A percentile compares a stretch with the other conserved stretches of the same genome.
phyloP scores from a whole-genome alignment of 108 stramenopile genomes.

The Chaetoceros tenuissimus region DNA sequence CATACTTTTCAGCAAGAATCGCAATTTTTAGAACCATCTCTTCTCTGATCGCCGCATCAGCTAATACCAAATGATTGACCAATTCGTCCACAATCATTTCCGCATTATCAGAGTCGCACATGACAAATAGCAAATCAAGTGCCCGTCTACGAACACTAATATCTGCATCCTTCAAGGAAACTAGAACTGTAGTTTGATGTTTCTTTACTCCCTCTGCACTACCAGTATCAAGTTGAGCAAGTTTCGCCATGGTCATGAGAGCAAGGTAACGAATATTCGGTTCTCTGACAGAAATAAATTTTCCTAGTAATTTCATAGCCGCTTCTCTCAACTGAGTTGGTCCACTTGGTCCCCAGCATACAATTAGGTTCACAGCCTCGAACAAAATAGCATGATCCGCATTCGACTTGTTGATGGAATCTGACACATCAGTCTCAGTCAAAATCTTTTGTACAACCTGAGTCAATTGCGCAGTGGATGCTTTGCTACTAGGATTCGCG shows the following conservation, averaged over 20 bases:
- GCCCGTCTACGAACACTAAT: constrained; percentile 91
- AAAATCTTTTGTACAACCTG: constrained; percentile 82
- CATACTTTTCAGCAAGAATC: constrained; percentile 96
- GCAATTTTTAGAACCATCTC: constrained; percentile 99
- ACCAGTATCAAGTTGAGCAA: constrained; percentile 82
- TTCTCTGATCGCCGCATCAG: constrained; percentile 89
- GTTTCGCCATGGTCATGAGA: constrained; percentile 88
- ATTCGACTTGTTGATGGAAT: constrained; percentile 95
- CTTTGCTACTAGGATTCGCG: constrained; percentile 24
- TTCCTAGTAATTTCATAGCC: constrained; percentile 88
- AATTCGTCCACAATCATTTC: constrained; percentile 91
- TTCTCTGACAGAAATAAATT: constrained; percentile 91
- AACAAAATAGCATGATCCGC: constrained; percentile 95
- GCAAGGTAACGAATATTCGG: constrained; percentile 97
- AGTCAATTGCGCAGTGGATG: constrained; percentile 53
- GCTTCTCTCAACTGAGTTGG: constrained; percentile 65
- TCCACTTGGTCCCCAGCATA: constrained; percentile 78
- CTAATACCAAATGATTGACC: constrained; percentile 79
- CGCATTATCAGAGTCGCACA: constrained; percentile 92
- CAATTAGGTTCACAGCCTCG: constrained; percentile 93
- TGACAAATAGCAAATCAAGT: constrained; percentile 93
- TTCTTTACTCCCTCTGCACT: constrained; percentile 75
- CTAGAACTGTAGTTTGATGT: constrained; percentile 87
- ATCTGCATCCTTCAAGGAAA: constrained; percentile 93
- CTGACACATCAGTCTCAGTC: constrained; percentile 86